A percentile compares a stretch with the other conserved stretches of the same genome.
These are phyloP conservation scores for Oenanthe javanica DNA, from an alignment of 140 eudicot species.

Conservation along the genomic window DNA sequence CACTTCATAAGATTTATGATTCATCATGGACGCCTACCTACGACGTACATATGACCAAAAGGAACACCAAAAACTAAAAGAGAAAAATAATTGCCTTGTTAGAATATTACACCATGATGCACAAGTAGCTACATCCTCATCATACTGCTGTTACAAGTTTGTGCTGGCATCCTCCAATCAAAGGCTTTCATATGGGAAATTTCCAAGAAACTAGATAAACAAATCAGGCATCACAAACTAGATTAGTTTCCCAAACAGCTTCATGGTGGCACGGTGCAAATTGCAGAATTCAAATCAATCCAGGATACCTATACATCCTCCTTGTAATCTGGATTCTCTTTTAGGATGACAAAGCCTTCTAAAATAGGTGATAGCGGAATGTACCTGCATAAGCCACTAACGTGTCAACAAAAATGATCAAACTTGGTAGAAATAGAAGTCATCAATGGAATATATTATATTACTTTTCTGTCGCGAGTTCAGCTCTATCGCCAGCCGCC, in stretches of 20 bases:
- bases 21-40: background rate
- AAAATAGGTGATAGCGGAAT: constrained; percentile 84
- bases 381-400: constrained; percentile 48
- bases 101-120: background rate
- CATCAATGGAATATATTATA: background rate
- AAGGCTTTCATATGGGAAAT: background rate
- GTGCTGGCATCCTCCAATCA: background rate
- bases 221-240: background rate
- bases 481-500: constrained; percentile 98
- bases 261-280: background rate
- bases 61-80: background rate
- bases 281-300: background rate
- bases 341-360: constrained; percentile 88
- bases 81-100: background rate
- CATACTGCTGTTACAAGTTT: background rate
- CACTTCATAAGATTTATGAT: background rate
- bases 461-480: constrained; percentile 95
- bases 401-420: background rate
- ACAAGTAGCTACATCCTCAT: background rate
- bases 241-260: background rate
- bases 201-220: background rate
- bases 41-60: background rate
- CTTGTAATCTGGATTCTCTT: constrained; percentile 84
- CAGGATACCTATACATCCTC: constrained; percentile 35
- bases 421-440: background rate